Conservation (phyloP, 768 basidiomycete species). For the Tulasnella calospora region DNA sequence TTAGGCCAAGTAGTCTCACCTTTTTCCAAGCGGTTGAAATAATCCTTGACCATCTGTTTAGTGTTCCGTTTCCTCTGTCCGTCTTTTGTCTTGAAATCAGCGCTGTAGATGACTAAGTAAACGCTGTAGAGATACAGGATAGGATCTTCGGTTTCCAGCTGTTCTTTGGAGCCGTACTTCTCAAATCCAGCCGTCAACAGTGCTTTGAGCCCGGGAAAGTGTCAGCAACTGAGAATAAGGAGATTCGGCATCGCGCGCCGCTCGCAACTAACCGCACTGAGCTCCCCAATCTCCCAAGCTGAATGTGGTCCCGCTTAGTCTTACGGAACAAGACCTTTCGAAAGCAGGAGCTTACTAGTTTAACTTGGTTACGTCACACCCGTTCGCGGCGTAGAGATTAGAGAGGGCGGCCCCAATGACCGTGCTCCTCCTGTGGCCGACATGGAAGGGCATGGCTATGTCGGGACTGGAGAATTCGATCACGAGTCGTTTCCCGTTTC, state of each 20-base stretch:
- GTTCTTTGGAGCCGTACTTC: conserved; percentile 40
- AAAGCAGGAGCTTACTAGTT: neutral
- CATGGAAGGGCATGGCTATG: conserved; percentile 47
- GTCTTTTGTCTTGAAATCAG: conserved; percentile 34
- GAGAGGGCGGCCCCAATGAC: neutral
- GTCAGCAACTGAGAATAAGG: conserved; percentile 40
- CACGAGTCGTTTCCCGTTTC: conserved; percentile 36
- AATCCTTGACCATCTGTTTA: conserved; percentile 33
- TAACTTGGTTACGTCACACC: neutral
- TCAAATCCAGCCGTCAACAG: conserved; percentile 42
- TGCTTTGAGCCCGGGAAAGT: conserved; percentile 24
- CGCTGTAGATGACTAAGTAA: conserved; percentile 41
- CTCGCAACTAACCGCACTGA: neutral
- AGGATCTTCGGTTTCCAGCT: conserved; percentile 38
- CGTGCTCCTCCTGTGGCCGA: conserved; percentile 37
- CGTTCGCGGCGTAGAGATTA: neutral
- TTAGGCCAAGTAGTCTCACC: conserved; percentile 30
- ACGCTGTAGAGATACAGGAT: conserved; percentile 44
- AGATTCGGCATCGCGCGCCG: conserved; percentile 33
- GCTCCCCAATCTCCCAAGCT: neutral
- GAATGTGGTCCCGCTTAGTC: neutral
- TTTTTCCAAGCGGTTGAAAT: conserved; percentile 42
- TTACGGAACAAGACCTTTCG: neutral
- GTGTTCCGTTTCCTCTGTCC: conserved; percentile 21
- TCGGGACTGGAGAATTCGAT: conserved; percentile 44